These are phyloP conservation scores for Alternaria sp. DNA, from an alignment of 2,329 filamentous ascomycete genomes.

Conservation along the genomic window DNA sequence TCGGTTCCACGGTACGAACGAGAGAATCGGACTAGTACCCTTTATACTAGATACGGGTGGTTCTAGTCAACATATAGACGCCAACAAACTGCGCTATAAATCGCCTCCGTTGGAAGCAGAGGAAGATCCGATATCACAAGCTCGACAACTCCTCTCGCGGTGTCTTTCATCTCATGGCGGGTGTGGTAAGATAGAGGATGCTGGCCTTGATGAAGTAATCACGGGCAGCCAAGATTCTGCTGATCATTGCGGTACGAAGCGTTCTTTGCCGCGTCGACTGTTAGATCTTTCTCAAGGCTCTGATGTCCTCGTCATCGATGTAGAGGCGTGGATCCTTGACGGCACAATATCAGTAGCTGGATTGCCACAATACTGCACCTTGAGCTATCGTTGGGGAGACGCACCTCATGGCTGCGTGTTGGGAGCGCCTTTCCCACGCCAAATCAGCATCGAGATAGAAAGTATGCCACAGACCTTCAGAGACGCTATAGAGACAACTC, in stretches of 20 bases:
- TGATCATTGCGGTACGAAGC: background rate
- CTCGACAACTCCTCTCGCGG: background rate
- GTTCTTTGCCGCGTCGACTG: background rate
- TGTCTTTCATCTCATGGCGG: background rate
- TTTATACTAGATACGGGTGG: no score
- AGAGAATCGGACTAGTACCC: no score
- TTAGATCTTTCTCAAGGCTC: background rate
- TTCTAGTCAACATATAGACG: no score
- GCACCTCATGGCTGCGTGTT: background rate
- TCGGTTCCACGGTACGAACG: background rate
- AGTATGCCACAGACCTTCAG: constrained; percentile 7
- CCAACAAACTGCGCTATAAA: no score
- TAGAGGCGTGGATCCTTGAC: background rate
- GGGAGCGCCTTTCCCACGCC: background rate
- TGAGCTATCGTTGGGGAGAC: constrained; percentile 1
- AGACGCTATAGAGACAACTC: background rate
- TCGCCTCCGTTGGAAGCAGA: background rate
- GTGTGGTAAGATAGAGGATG: background rate
- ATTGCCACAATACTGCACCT: background rate
- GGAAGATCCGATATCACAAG: background rate
- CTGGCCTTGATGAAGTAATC: background rate
- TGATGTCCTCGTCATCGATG: background rate
- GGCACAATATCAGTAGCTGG: background rate
- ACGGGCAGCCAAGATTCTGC: no score
- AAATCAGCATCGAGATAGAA: background rate